phyloP scores from a whole-genome alignment of 228 moss, liverwort and hornwort genomes.

The Sphagnum fallax region DNA sequence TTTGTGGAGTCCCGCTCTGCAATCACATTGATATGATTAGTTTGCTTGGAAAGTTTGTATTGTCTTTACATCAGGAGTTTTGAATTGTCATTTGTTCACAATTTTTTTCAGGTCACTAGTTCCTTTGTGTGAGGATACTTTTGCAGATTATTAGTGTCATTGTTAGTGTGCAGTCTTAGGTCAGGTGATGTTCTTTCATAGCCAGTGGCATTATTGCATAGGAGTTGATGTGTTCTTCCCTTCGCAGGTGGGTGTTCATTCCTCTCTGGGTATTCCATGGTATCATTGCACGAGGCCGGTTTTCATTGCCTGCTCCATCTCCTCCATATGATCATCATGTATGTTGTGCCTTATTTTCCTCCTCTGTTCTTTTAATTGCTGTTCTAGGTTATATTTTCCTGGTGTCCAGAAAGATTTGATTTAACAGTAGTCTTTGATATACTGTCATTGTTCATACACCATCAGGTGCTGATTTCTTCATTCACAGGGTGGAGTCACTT shows the following conservation, averaged over 20 bases:
- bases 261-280: slow-evolving; percentile 95
- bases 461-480: background rate
- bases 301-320: slow-evolving; percentile 91
- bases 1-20: too few relatives aligned
- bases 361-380: background rate
- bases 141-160: too few relatives aligned
- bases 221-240: background rate
- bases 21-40: too few relatives aligned
- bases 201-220: too few relatives aligned
- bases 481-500: background rate
- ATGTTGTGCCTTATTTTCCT: slow-evolving; percentile 1
- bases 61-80: too few relatives aligned
- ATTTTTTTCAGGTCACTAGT: too few relatives aligned
- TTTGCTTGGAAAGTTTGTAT: too few relatives aligned
- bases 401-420: background rate
- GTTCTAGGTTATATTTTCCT: background rate
- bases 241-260: slow-evolving; percentile 81
- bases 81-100: too few relatives aligned
- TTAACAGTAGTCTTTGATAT: background rate
- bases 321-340: slow-evolving; percentile 97
- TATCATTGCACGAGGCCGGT: slow-evolving; percentile 76
- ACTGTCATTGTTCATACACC: background rate
- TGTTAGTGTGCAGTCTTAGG: too few relatives aligned
- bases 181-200: too few relatives aligned
- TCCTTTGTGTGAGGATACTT: too few relatives aligned